Evolutionary conservation across 2,329 filamentous ascomycete species (phyloP), one percentile per base, ranked within the genome.

Genomic region (Trichoderma sp.): DNA sequence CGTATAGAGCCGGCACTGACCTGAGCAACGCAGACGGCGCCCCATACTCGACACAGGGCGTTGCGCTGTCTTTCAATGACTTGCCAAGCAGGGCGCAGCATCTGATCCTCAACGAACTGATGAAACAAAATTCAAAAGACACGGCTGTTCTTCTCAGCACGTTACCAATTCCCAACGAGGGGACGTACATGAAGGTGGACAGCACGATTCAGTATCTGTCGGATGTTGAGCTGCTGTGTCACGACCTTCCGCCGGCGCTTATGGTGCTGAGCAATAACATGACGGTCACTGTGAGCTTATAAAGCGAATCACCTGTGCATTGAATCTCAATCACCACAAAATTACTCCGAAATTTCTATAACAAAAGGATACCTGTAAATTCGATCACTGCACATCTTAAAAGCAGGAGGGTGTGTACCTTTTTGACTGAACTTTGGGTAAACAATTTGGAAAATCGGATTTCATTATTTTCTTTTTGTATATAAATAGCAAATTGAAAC

Each of bases 231-330:
- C 87, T 96, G 2, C 80, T 97, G 69, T 95, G 91, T 78, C 87
- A 91, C 74, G 91, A 88, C 13, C 81, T 95, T 71, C 92, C 93
- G 33, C 93, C 93, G 0, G 88, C 89, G 57, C 78, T 96, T 74
- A 82, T 97, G 78, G 91, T 97, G 49, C 86, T 96, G 79, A 94
- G 91, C 79, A 96, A 96, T 79, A 93, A 90, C 75, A 94, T 96
- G 91, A 96, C 92, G 19, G 93, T 96, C 58, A 96, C 91, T 7
- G 91, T 92, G 75, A 92, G 89, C 77, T 79, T 93, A 71, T 92
- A 75, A 59, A 52, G 8, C 7, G 21, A 53, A 8, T n/a, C n/a
- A 8, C 6, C 19, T 43, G 7, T n/a, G 16, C 33, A 21, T 35
- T 35, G 7, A 24, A n/a, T 1, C 1, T 13, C 11, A 49, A 1